Percentiles rank a stretch among this genome's conserved stretches.
Conservation (phyloP, 2,329 filamentous ascomycete genomes). For the Proliferodiscus dingleyae region DNA sequence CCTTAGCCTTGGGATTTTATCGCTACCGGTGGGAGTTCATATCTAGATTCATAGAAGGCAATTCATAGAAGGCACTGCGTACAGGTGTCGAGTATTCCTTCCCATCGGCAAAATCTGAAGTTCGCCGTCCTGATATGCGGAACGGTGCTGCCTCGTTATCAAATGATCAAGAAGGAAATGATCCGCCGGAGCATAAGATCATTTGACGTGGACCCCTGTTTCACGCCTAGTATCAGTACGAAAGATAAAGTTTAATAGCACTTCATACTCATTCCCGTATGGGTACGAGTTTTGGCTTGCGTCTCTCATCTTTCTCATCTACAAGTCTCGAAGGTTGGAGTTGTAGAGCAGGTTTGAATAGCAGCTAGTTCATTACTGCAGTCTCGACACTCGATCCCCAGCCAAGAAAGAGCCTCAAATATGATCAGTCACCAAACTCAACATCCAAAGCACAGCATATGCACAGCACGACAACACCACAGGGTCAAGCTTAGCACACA, state of each 20-base stretch:
- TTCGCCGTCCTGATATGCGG: not conserved
- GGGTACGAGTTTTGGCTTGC: not conserved
- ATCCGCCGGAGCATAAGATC: not conserved
- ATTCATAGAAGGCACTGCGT: too few relatives aligned
- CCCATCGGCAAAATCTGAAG: too few relatives aligned
- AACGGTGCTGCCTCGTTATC: not conserved
- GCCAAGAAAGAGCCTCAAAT: too few relatives aligned
- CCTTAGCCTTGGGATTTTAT: too few relatives aligned
- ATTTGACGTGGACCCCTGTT: not conserved
- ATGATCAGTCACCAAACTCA: too few relatives aligned
- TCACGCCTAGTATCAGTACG: not conserved
- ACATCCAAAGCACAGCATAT: too few relatives aligned
- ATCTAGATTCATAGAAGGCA: too few relatives aligned
- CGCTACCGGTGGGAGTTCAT: too few relatives aligned
- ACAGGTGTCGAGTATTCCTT: too few relatives aligned
- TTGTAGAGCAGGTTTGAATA: not conserved
- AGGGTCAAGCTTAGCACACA: too few relatives aligned
- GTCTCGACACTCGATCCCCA: too few relatives aligned
- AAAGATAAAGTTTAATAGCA: not conserved
- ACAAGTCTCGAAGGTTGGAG: not conserved
- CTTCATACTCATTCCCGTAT: not conserved
- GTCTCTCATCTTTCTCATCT: not conserved
- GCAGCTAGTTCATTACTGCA: not conserved
- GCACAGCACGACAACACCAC: too few relatives aligned
- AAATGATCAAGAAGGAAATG: not conserved